These are phyloP conservation scores for Phycomyces blakesleeanus DNA, from an alignment of 192 early-diverging fungal species.

Conservation along the genomic window DNA sequence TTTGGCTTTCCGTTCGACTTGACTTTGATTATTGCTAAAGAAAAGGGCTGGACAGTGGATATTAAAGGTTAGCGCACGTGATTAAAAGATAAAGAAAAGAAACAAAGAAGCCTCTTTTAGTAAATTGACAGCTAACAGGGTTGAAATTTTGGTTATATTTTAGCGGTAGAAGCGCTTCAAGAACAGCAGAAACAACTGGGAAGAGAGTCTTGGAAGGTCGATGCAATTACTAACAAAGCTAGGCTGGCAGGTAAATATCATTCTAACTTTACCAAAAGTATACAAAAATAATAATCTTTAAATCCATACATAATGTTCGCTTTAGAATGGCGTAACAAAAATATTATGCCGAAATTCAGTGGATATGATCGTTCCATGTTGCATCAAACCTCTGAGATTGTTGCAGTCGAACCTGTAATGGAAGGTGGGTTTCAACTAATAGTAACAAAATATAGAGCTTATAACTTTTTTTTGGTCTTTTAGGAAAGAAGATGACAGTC, in stretches of 20 bases:
- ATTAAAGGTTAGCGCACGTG: conserved; percentile 26
- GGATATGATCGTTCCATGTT: conserved; percentile 46
- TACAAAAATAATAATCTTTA: background rate
- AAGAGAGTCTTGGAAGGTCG: conserved; percentile 45
- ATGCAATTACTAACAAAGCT: conserved; percentile 19
- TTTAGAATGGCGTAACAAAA: conserved; percentile 31
- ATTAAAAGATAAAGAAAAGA: background rate
- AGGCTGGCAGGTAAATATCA: conserved; percentile 22
- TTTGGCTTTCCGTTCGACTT: conserved; percentile 60
- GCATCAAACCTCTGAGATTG: conserved; percentile 37
- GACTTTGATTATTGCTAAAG: conserved; percentile 47
- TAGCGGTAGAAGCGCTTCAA: conserved; percentile 41
- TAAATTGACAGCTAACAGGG: too few relatives aligned
- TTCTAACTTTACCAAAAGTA: background rate
- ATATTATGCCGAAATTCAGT: conserved; percentile 41
- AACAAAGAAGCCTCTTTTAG: background rate
- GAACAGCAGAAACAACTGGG: conserved; percentile 43
- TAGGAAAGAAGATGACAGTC: conserved; percentile 32
- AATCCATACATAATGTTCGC: background rate
- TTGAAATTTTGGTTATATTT: background rate
- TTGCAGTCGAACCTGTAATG: conserved; percentile 28
- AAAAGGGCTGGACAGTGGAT: conserved; percentile 56
- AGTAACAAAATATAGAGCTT: background rate
- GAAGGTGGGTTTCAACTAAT: conserved; percentile 10
- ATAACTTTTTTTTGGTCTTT: background rate